A percentile compares a stretch with the other conserved stretches of the same genome.
Conservation (phyloP, 129 eudicot species). For the Ambrosia artemisiifolia region DNA sequence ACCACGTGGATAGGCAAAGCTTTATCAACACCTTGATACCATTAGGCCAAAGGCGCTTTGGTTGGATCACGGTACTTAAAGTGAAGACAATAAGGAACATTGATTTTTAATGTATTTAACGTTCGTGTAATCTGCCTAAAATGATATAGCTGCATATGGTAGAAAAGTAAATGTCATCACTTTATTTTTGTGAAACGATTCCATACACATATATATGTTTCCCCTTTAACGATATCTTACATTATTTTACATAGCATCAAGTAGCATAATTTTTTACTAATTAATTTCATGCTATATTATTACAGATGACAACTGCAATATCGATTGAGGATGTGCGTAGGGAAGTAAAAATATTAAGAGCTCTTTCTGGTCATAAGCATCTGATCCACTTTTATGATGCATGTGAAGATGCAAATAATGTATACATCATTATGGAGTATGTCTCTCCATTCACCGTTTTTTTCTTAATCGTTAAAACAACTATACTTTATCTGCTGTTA, state of each 20-base stretch:
- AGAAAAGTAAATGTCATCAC: conserved; percentile 9
- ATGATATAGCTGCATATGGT: not conserved
- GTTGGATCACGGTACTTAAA: no score
- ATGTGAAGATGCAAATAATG: conserved; percentile 90
- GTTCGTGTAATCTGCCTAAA: not conserved
- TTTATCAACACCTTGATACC: no score
- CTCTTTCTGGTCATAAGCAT: conserved; percentile 90
- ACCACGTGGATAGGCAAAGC: no score
- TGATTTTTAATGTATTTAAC: not conserved
- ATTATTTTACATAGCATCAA: not conserved
- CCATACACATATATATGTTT: not conserved
- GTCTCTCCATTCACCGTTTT: conserved; percentile 21
- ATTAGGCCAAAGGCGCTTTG: no score
- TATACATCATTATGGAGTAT: conserved; percentile 94
- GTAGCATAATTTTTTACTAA: not conserved
- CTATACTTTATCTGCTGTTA: not conserved
- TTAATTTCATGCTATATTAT: not conserved
- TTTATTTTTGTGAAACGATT: not conserved
- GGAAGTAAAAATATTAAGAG: conserved; percentile 87
- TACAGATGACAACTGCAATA: conserved; percentile 94
- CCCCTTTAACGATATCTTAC: not conserved
- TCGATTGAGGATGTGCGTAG: conserved; percentile 96
- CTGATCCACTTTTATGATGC: conserved; percentile 78
- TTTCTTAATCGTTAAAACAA: not conserved
- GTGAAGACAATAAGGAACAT: no score